These are phyloP conservation scores for Trichoderma breve DNA, from an alignment of 2,329 filamentous ascomycete species.

Conservation along the genomic window DNA sequence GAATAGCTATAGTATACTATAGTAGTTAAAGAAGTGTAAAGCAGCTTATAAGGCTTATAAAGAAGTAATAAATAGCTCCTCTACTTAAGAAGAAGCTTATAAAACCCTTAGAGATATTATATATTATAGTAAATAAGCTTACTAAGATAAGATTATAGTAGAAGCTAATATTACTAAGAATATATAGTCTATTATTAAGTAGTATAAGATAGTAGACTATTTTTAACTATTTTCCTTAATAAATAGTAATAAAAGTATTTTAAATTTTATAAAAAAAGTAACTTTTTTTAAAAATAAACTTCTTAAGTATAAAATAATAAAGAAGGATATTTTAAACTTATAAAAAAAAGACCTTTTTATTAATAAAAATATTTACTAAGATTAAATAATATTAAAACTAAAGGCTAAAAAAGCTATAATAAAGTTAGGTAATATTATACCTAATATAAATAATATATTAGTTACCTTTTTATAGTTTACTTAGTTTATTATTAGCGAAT, in stretches of 20 bases:
- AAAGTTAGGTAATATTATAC: background rate
- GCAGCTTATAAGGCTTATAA: background rate
- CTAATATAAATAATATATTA: too few species aligned
- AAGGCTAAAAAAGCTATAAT: background rate
- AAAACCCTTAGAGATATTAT: background rate
- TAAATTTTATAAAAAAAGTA: background rate
- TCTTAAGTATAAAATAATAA: background rate
- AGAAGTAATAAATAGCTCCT: background rate
- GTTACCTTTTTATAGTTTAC: too few species aligned
- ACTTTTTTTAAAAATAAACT: background rate
- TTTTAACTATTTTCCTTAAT: background rate
- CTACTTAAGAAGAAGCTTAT: background rate
- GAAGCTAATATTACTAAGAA: too few species aligned
- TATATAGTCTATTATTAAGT: background rate
- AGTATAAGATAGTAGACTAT: background rate
- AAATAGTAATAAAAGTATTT: background rate
- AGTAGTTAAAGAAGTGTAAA: background rate
- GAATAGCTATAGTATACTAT: background rate
- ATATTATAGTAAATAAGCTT: background rate
- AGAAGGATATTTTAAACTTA: background rate
- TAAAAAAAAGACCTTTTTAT: background rate
- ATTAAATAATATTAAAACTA: background rate
- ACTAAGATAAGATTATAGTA: background rate
- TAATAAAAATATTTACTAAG: background rate
- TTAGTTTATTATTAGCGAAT: too few species aligned